A percentile compares a stretch with the other conserved stretches of the same genome.
These are phyloP conservation scores for Scenedesmus sp. DNA, from an alignment of 163 green algal genomes.

Conservation along the genomic window DNA sequence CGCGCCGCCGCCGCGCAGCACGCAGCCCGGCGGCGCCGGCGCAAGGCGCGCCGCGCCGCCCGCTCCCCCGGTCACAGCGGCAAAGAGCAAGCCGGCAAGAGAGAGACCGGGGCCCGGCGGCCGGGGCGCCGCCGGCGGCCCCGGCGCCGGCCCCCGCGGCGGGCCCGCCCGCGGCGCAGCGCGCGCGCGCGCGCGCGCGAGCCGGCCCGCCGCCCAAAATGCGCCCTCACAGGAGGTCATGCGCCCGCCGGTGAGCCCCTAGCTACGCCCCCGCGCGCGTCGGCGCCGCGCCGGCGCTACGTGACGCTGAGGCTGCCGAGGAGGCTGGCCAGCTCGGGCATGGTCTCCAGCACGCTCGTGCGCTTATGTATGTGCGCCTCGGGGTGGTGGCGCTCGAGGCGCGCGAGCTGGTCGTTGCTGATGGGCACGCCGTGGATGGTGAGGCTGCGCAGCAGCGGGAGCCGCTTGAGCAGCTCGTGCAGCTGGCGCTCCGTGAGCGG, in stretches of 20 bases:
- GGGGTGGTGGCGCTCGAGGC: constrained; percentile 25
- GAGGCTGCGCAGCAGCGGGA: constrained; percentile 33
- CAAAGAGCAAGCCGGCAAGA: not conserved
- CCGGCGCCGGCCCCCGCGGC: too few relatives aligned
- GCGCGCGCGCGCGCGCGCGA: too few relatives aligned
- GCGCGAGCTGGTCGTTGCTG: constrained; percentile 20
- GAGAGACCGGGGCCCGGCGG: too few relatives aligned
- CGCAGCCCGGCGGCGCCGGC: too few relatives aligned
- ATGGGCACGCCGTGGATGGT: constrained; percentile 38
- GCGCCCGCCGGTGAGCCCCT: not conserved
- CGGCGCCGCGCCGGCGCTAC: not conserved
- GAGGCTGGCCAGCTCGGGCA: constrained; percentile 34
- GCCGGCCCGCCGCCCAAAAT: constrained; percentile 4
- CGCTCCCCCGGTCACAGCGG: too few relatives aligned
- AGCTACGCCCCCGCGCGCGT: not conserved
- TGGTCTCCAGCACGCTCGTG: constrained; percentile 31
- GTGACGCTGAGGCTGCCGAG: constrained; percentile 28
- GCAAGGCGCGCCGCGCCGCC: too few relatives aligned
- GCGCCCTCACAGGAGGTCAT: constrained; percentile 26
- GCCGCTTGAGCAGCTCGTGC: constrained; percentile 29
- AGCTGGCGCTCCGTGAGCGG: constrained; percentile 35
- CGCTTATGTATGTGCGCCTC: constrained; percentile 20
- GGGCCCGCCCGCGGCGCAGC: too few relatives aligned
- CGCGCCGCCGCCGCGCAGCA: too few relatives aligned
- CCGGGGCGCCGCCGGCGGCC: too few relatives aligned